Percentiles rank a stretch among this genome's conserved stretches.
These are phyloP conservation scores for Aspergillus haitiensis DNA, from an alignment of 495 filamentous ascomycete genomes.

Conservation along the genomic window DNA sequence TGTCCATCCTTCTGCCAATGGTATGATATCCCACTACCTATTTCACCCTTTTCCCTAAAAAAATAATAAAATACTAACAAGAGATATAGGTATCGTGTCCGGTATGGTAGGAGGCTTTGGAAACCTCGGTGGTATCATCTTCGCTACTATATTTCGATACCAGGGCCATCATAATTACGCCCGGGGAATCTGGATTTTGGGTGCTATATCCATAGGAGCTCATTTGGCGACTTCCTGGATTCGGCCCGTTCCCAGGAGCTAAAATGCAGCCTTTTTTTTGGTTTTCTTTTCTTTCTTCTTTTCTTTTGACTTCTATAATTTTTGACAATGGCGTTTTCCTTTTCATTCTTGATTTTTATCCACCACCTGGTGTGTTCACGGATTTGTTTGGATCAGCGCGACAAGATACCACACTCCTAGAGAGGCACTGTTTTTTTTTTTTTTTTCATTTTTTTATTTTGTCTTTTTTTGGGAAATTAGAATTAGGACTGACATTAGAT, in stretches of 20 bases:
- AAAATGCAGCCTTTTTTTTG: conserved; percentile 18
- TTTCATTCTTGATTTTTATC: background rate
- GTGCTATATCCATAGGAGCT: conserved; percentile 67
- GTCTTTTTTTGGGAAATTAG: background rate
- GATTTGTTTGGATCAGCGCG: background rate
- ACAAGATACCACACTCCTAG: background rate
- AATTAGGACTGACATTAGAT: too few species aligned
- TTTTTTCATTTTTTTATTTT: background rate
- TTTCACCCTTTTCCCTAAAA: background rate
- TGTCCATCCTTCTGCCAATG: conserved; percentile 73
- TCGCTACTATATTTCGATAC: conserved; percentile 84
- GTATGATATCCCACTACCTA: conserved; percentile 35
- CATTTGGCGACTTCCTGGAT: conserved; percentile 73
- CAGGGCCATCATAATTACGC: conserved; percentile 59
- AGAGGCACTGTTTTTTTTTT: background rate
- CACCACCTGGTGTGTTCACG: background rate
- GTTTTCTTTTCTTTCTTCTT: background rate
- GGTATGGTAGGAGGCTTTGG: conserved; percentile 77
- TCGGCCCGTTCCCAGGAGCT: conserved; percentile 57
- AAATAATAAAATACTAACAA: conserved; percentile 11
- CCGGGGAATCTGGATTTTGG: conserved; percentile 77
- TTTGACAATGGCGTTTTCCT: background rate
- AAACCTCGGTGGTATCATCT: conserved; percentile 83
- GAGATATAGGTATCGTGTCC: conserved; percentile 62
- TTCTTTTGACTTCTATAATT: background rate